A percentile compares a stretch with the other conserved stretches of the same genome.
Conservation (phyloP, 169 alveolate species). For the Cryptosporidium parvum region DNA sequence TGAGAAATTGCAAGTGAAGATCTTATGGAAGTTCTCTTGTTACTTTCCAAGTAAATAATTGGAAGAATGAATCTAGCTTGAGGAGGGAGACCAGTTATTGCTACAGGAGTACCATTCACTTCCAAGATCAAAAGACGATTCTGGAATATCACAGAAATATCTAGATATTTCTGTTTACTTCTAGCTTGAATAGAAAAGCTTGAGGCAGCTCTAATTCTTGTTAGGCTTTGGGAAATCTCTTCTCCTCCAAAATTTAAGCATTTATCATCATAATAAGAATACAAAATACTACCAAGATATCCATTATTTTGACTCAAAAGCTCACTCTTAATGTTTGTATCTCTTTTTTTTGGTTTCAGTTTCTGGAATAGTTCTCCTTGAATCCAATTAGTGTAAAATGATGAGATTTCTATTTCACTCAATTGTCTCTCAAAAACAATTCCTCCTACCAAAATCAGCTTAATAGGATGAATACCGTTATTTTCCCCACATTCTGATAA, state of each 20-base stretch:
- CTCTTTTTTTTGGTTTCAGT: slow-evolving; percentile 1
- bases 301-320: neutral
- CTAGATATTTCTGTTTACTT: neutral
- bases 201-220: slow-evolving; percentile 49
- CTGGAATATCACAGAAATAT: slow-evolving; percentile 37
- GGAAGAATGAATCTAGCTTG: slow-evolving; percentile 55
- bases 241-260: slow-evolving; percentile 68
- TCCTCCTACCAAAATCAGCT: slow-evolving; percentile 44
- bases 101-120: slow-evolving; percentile 18
- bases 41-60: slow-evolving; percentile 18
- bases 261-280: slow-evolving; percentile 65
- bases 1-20: neutral
- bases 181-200: neutral
- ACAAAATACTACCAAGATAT: slow-evolving; percentile 52
- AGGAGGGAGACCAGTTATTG: slow-evolving; percentile 54
- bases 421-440: slow-evolving; percentile 24
- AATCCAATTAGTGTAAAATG: slow-evolving; percentile 21
- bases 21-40: neutral
- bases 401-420: slow-evolving; percentile 5
- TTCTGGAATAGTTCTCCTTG: slow-evolving; percentile 23
- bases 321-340: neutral
- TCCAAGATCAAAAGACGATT: slow-evolving; percentile 32
- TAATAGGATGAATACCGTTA: neutral
- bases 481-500: neutral
- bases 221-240: slow-evolving; percentile 3